Evolutionary conservation across 768 basidiomycete genomes (phyloP).

Genomic region (Butyriboletus loyo): DNA sequence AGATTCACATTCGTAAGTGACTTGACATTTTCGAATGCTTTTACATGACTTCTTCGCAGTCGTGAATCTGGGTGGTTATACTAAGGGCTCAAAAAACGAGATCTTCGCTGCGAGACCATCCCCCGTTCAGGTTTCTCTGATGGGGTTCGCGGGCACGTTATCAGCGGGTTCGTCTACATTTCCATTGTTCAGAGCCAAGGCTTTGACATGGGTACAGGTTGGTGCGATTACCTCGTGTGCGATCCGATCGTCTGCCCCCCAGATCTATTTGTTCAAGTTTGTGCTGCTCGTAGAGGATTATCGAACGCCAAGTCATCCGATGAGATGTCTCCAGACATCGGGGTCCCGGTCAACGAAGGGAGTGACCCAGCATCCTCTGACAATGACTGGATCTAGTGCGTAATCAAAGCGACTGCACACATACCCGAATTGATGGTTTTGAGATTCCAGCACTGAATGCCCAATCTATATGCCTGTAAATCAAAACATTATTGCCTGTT

Average conservation of each 20-base stretch:
- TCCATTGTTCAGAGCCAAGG: not conserved
- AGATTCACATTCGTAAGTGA: slow-evolving; percentile 45
- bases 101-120: slow-evolving; percentile 49
- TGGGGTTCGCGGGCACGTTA: slow-evolving; percentile 51
- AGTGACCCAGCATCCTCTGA: slow-evolving; percentile 40
- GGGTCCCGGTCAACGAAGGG: slow-evolving; percentile 36
- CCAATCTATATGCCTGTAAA: slow-evolving; percentile 47
- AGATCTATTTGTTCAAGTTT: slow-evolving; percentile 35
- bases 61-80: slow-evolving; percentile 48
- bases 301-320: not conserved
- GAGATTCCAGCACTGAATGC: slow-evolving; percentile 37
- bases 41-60: slow-evolving; percentile 26
- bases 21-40: not conserved
- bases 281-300: slow-evolving; percentile 20
- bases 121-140: slow-evolving; percentile 47
- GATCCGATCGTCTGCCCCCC: slow-evolving; percentile 45
- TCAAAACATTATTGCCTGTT: not conserved
- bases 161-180: slow-evolving; percentile 30
- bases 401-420: slow-evolving; percentile 4
- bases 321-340: slow-evolving; percentile 16
- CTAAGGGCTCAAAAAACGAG: slow-evolving; percentile 51
- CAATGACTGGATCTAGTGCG: slow-evolving; percentile 45
- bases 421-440: slow-evolving; percentile 2
- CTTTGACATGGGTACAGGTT: slow-evolving; percentile 29
- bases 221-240: slow-evolving; percentile 48